Evolutionary conservation across 2,329 filamentous ascomycete genomes (phyloP).

Genomic region (Paracamarosporium sp.): DNA sequence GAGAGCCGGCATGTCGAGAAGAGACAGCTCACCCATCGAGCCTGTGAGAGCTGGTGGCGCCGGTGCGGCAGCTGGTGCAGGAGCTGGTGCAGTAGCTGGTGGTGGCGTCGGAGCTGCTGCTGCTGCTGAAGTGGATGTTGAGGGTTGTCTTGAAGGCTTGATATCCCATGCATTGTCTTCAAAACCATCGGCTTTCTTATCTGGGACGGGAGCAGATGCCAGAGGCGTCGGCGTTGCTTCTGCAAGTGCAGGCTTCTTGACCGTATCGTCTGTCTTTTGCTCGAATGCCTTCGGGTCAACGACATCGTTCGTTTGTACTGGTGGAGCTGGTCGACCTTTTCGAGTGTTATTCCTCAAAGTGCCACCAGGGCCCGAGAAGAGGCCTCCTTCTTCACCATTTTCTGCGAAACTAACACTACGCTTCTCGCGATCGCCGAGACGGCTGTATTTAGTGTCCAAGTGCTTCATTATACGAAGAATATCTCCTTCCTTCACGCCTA

Average conservation of each 20-base stretch:
- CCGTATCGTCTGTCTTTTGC: constrained; percentile 57
- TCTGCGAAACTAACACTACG: constrained; percentile 63
- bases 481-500: constrained; percentile 95
- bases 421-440: constrained; percentile 63
- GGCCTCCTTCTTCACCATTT: constrained; percentile 68
- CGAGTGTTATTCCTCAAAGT: constrained; percentile 91
- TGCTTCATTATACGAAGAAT: constrained; percentile 94
- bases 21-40: constrained; percentile 71
- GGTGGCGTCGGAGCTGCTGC: constrained; percentile 51
- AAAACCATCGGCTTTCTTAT: constrained; percentile 70
- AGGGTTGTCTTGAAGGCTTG: constrained; percentile 74
- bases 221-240: constrained; percentile 59
- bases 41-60: constrained; percentile 61
- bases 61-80: constrained; percentile 64
- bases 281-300: constrained; percentile 89
- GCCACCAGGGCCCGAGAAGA: constrained; percentile 95
- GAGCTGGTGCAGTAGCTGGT: constrained; percentile 47
- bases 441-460: constrained; percentile 80
- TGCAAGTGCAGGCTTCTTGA: constrained; percentile 47
- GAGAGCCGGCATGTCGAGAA: constrained; percentile 60
- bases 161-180: constrained; percentile 98
- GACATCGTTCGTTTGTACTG: constrained; percentile 83
- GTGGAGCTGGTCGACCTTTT: constrained; percentile 85
- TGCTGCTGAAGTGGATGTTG: constrained; percentile 48
- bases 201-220: constrained; percentile 53